Percentiles rank a stretch among this genome's conserved stretches.
These are phyloP conservation scores for Botrytis tulipae DNA, from an alignment of 2,329 filamentous ascomycete species.

Conservation along the genomic window DNA sequence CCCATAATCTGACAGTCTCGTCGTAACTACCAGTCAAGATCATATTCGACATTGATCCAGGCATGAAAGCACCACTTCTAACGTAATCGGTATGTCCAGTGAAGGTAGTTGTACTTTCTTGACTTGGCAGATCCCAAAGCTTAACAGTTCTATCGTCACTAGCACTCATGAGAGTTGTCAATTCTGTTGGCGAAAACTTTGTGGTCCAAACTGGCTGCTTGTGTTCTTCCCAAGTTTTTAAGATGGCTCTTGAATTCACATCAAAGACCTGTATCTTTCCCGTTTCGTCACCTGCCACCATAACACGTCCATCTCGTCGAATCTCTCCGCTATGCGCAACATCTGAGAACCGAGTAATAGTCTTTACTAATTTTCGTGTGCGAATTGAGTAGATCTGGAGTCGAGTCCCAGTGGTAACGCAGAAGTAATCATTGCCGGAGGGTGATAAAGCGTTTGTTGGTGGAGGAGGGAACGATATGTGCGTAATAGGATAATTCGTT, in stretches of 20 bases:
- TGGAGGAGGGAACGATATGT: constrained; percentile 71
- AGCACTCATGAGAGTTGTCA: constrained; percentile 83
- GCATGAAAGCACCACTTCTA: constrained; percentile 81
- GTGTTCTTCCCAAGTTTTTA: constrained; percentile 94
- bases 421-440: constrained; percentile 70
- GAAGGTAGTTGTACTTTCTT: constrained; percentile 73
- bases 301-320: constrained; percentile 79
- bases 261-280: constrained; percentile 96
- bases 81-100: constrained; percentile 91
- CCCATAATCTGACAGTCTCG: constrained; percentile 89
- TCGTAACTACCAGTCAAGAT: constrained; percentile 93
- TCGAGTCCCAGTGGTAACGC: constrained; percentile 89
- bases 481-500: constrained; percentile 73
- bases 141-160: constrained; percentile 92
- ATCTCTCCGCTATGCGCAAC: constrained; percentile 88
- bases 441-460: constrained; percentile 42
- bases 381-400: constrained; percentile 92
- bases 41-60: constrained; percentile 65
- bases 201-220: constrained; percentile 92
- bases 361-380: constrained; percentile 88
- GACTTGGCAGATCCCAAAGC: constrained; percentile 87
- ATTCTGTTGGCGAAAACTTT: constrained; percentile 84
- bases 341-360: constrained; percentile 90
- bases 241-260: constrained; percentile 79
- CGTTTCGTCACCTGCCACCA: constrained; percentile 88